These are phyloP conservation scores for Globisporangium barbulae DNA, from an alignment of 352 stramenopile species.

Conservation along the genomic window DNA sequence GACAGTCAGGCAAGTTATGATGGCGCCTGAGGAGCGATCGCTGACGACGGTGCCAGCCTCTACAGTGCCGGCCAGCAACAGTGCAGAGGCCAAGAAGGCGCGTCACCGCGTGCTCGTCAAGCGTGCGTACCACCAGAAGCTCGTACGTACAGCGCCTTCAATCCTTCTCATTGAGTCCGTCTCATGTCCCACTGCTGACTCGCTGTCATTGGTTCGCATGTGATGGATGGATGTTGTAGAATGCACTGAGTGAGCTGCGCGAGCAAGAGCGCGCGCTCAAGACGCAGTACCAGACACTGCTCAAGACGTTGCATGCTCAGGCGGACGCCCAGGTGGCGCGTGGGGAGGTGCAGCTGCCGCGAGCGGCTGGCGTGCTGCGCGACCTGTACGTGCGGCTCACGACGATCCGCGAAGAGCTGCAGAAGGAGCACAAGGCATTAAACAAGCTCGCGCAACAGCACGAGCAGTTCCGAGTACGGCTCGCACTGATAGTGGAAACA, in stretches of 20 bases:
- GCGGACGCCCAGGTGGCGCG: conserved; percentile 10
- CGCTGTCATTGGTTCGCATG: background rate
- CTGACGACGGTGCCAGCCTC: background rate
- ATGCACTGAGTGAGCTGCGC: conserved; percentile 28
- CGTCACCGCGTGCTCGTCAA: conserved; percentile 33
- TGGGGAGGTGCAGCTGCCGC: conserved; percentile 11
- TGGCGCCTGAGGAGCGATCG: background rate
- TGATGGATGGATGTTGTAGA: conserved; percentile 15
- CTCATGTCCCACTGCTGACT: conserved; percentile 2
- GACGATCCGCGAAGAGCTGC: conserved; percentile 24
- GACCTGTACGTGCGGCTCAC: conserved; percentile 30
- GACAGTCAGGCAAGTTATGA: background rate
- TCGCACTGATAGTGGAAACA: conserved; percentile 12
- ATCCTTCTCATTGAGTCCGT: background rate
- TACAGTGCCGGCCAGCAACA: too few relatives aligned
- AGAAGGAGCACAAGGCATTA: conserved; percentile 30
- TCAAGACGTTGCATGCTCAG: conserved; percentile 14
- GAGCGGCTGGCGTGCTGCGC: conserved; percentile 6
- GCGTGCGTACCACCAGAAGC: conserved; percentile 31
- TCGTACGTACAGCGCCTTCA: conserved; percentile 11
- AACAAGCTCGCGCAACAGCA: conserved; percentile 22
- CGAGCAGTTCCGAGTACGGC: conserved; percentile 26
- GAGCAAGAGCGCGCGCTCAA: conserved; percentile 26
- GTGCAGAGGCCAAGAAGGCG: conserved; percentile 9
- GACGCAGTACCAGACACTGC: conserved; percentile 28